Evolutionary conservation across 129 eudicot species (phyloP).

Genomic region (Arctium minus): DNA sequence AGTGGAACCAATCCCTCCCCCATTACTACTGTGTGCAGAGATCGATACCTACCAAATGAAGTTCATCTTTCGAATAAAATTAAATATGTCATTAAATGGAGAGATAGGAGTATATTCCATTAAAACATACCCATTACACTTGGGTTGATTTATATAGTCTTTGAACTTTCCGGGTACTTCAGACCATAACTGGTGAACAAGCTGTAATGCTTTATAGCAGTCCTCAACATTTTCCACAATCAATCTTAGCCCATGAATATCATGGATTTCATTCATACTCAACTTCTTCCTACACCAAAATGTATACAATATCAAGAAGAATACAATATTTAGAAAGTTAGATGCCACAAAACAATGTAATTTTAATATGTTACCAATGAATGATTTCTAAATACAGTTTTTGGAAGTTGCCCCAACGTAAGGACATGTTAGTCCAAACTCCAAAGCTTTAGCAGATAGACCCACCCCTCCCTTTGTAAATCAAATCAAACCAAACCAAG

Average conservation of each 20-base stretch:
- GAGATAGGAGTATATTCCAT: not conserved
- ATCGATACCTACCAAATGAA: constrained; percentile 52
- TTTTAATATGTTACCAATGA: not conserved
- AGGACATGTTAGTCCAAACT: not conserved
- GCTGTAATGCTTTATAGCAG: constrained; percentile 68
- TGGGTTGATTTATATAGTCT: constrained; percentile 77
- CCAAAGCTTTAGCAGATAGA: not conserved
- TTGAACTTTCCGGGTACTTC: constrained; percentile 91
- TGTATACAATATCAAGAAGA: constrained; percentile 11
- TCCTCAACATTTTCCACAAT: constrained; percentile 88
- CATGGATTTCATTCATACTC: constrained; percentile 84
- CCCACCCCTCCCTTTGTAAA: not conserved
- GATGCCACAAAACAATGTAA: not conserved
- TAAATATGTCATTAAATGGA: not conserved
- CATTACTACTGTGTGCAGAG: constrained; percentile 84
- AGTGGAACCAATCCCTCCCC: constrained; percentile 81
- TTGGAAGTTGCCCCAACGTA: not conserved
- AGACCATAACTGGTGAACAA: constrained; percentile 75
- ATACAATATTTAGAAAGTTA: not conserved
- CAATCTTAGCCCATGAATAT: constrained; percentile 85
- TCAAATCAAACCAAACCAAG: not conserved
- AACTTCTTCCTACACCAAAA: constrained; percentile 69
- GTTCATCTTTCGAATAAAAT: not conserved
- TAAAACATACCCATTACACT: constrained; percentile 75
- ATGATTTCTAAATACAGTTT: not conserved